These are phyloP conservation scores for Cercis canadensis DNA, from an alignment of 306 rosid genomes.

Conservation along the genomic window DNA sequence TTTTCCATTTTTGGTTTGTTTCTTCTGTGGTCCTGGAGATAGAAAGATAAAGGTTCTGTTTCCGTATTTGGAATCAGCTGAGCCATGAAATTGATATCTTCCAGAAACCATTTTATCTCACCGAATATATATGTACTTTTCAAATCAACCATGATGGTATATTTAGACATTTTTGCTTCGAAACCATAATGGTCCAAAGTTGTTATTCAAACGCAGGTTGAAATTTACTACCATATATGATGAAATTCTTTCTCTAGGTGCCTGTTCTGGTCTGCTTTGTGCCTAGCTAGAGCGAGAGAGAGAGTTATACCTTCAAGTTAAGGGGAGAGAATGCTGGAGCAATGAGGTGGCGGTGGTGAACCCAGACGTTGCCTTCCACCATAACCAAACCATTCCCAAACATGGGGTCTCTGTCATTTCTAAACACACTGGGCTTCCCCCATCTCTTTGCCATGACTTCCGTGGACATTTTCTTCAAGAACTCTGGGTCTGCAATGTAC, in stretches of 20 bases:
- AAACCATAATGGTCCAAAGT: constrained; percentile 21
- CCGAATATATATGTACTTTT: too few relatives aligned
- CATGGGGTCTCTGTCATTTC: constrained; percentile 71
- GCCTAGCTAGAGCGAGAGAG: too few relatives aligned
- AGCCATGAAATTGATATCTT: background rate
- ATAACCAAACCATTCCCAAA: constrained; percentile 79
- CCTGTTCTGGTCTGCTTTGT: too few relatives aligned
- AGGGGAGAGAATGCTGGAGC: constrained; percentile 72
- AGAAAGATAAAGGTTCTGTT: background rate
- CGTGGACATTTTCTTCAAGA: constrained; percentile 65
- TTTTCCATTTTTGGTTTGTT: background rate
- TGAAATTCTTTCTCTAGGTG: background rate
- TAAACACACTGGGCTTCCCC: constrained; percentile 83
- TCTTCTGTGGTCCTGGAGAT: too few relatives aligned
- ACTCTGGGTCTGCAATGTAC: constrained; percentile 73
- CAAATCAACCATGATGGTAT: constrained; percentile 16
- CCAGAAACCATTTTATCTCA: too few relatives aligned
- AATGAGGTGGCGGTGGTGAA: constrained; percentile 66
- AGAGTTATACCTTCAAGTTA: constrained; percentile 61
- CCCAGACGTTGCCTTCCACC: constrained; percentile 82
- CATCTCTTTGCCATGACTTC: constrained; percentile 68
- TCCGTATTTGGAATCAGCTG: constrained; percentile 17
- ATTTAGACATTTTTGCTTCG: constrained; percentile 9
- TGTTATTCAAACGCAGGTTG: constrained; percentile 18
- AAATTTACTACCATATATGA: constrained; percentile 9